Conservation (phyloP, 805 yeast species). For the Jamesozyma piceae region DNA sequence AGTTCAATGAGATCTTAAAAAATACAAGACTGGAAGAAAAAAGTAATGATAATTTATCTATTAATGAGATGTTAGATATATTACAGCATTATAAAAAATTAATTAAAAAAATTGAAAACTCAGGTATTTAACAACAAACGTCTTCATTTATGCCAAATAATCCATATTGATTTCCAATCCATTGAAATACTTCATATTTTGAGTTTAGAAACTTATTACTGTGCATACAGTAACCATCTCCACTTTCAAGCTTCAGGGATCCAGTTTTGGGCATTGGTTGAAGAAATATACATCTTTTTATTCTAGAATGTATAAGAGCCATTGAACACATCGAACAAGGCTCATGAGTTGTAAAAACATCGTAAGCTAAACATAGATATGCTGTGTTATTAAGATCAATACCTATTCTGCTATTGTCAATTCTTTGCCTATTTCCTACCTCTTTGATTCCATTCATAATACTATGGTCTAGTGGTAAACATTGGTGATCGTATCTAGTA, state of each 20-base stretch:
- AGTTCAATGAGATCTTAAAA: constrained; percentile 5
- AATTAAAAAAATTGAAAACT: not conserved
- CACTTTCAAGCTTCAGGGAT: constrained; percentile 46
- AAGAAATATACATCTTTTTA: constrained; percentile 57
- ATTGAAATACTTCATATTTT: constrained; percentile 74
- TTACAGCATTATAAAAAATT: not conserved
- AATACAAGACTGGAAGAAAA: not conserved
- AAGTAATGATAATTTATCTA: not conserved
- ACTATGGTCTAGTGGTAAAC: constrained; percentile 60
- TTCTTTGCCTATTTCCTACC: constrained; percentile 40
- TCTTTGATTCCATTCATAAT: constrained; percentile 59
- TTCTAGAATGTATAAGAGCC: constrained; percentile 90
- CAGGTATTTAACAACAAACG: constrained; percentile 17
- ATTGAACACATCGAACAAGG: constrained; percentile 95
- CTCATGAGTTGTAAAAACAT: constrained; percentile 85
- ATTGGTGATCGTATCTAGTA: constrained; percentile 25
- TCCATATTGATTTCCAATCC: constrained; percentile 39
- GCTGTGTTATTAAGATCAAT: constrained; percentile 12
- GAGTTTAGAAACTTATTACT: constrained; percentile 71
- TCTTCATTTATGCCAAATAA: constrained; percentile 18
- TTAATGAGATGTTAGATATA: not conserved
- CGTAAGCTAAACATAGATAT: constrained; percentile 68
- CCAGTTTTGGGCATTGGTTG: constrained; percentile 43
- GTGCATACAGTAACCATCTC: constrained; percentile 65
- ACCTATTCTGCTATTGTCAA: too few species aligned